A percentile compares a stretch with the other conserved stretches of the same genome.
These are phyloP conservation scores for Circinella minor DNA, from an alignment of 371 early-diverging fungal species.

Conservation along the genomic window DNA sequence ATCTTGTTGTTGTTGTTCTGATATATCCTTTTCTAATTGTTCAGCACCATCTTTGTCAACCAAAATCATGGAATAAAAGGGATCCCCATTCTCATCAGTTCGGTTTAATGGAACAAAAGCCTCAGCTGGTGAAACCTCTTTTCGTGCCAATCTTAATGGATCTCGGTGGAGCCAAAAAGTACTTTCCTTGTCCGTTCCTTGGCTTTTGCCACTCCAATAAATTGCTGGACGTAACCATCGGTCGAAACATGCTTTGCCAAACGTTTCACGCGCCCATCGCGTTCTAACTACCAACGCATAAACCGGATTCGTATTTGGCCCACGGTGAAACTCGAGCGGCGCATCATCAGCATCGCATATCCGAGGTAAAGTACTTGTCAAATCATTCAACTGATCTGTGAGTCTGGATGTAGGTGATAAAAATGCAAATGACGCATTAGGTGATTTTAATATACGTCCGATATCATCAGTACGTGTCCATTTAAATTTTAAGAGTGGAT, in stretches of 20 bases:
- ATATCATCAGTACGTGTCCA: constrained; percentile 19
- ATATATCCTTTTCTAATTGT: constrained; percentile 35
- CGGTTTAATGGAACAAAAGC: constrained; percentile 53
- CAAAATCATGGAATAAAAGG: constrained; percentile 54
- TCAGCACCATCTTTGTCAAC: constrained; percentile 64
- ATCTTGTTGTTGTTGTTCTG: constrained; percentile 4
- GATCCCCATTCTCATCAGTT: constrained; percentile 16
- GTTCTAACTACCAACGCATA: constrained; percentile 69
- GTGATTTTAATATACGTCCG: constrained; percentile 14
- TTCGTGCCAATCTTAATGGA: constrained; percentile 55
- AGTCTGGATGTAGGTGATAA: constrained; percentile 54
- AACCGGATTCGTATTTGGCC: constrained; percentile 71
- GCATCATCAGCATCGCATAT: constrained; percentile 49
- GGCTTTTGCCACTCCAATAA: constrained; percentile 72
- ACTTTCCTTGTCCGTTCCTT: constrained; percentile 48
- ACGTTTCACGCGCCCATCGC: constrained; percentile 52
- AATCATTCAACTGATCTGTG: constrained; percentile 37
- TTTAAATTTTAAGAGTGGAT: constrained; percentile 23
- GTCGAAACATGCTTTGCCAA: constrained; percentile 46
- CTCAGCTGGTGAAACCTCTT: constrained; percentile 68
- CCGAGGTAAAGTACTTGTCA: constrained; percentile 50
- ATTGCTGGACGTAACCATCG: constrained; percentile 64
- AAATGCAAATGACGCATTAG: constrained; percentile 54
- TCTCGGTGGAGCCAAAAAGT: constrained; percentile 63
- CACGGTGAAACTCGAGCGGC: constrained; percentile 66